These are phyloP conservation scores for Pavlovales sp. DNA, from an alignment of 208 protist genomes.

Conservation along the genomic window DNA sequence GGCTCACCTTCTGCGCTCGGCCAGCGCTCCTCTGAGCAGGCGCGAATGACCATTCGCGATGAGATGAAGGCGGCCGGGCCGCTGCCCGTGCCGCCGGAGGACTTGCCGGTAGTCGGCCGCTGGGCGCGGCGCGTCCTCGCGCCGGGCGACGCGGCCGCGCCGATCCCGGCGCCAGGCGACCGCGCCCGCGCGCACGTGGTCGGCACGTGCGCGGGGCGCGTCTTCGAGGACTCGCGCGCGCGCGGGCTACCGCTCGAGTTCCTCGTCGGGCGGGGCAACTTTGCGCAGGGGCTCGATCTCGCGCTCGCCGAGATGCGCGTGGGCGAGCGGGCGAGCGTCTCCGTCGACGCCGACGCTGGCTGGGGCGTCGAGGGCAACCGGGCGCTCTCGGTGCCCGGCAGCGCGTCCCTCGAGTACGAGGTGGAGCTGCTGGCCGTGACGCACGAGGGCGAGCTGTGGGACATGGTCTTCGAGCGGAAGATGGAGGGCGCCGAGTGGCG, in stretches of 20 bases:
- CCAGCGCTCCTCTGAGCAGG: no score
- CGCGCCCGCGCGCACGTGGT: not conserved
- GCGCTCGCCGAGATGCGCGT: not conserved
- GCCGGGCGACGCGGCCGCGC: not conserved
- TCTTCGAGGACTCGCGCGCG: not conserved
- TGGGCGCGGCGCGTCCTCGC: no score
- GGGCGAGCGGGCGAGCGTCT: not conserved
- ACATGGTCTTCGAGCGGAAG: not conserved
- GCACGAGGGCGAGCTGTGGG: not conserved
- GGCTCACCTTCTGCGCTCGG: no score
- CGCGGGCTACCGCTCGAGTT: not conserved
- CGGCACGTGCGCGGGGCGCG: no score
- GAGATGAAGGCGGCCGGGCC: no score
- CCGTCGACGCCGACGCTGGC: not conserved
- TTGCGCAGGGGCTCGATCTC: not conserved
- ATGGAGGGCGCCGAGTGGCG: not conserved
- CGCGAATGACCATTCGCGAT: no score
- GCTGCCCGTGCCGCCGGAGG: no score
- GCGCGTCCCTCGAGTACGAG: not conserved
- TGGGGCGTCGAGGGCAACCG: not conserved
- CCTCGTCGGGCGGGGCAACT: not conserved
- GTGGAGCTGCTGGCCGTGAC: not conserved
- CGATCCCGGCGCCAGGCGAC: no score
- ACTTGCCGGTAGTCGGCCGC: no score
- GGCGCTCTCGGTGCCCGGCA: not conserved